Base-by-base conservation (phyloP, 345 rosid species). In the Dimocarpus longan region DNA sequence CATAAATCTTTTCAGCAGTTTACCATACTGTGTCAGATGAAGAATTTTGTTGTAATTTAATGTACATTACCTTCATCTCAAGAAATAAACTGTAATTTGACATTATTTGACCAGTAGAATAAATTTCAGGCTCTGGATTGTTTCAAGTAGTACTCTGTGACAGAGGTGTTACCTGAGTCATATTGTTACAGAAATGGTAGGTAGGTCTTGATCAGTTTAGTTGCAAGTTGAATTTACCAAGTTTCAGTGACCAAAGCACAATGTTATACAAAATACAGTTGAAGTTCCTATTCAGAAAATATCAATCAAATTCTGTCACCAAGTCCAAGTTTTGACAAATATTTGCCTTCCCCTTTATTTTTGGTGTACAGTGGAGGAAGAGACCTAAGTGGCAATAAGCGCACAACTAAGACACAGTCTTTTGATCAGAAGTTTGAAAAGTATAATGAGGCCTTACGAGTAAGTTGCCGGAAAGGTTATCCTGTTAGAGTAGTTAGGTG, bases 401-500 rank as follows among this genome's bases (percentile, higher is more conserved):
- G 95, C n/a, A 92, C 95, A 15, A 91, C 85, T 80, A 90, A 88
- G 70, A 80, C 72, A 1, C 98, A 95, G 64, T 87, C 98, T 2
- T 93, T 84, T 78, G 97, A 93, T 74, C 98, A 95, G 79, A 69
- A 54, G 37, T 95, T 93, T 79, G 85, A 70, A 0, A 88, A 88
- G 66, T 9, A 3, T 26, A 95, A 93, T 65, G 88, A 86, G 83
- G 93, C 98, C 40, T 80, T 93, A 3, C 80, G 89, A 75, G 18
- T 89, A 11, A 95, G 98, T 80, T 95, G 98, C 81, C 73, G 32
- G 71, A 89, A 85, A 73, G 98, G 98, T 2, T 91, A 95, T 63
- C 98, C 98, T 10, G 93, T 95, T n/a, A 89, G 98, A 59, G 98
- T 95, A 15, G 90, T 92, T 46, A 92, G 98, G 98, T 89, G 73